Percentiles rank a stretch among this genome's conserved stretches.
Conservation (phyloP, 306 rosid genomes). For the Prunus kanzakura region DNA sequence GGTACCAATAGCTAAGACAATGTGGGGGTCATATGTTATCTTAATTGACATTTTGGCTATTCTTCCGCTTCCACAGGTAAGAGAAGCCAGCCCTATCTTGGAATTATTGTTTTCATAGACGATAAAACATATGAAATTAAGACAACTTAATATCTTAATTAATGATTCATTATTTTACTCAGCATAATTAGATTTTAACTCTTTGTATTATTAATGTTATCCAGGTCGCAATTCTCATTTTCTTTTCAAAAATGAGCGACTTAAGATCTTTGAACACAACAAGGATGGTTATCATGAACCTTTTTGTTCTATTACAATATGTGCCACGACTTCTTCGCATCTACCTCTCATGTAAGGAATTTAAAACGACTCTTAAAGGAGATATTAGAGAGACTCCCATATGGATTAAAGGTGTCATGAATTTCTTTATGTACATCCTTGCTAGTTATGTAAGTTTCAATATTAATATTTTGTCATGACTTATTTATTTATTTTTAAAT, state of each 20-base stretch:
- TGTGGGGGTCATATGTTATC: not conserved
- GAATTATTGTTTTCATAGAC: not conserved
- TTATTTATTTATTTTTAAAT: too few relatives aligned
- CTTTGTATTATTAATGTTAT: not conserved
- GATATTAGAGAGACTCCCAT: not conserved
- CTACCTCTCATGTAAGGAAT: not conserved
- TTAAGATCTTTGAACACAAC: too few relatives aligned
- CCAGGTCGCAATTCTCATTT: constrained; percentile 6
- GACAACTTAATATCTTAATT: too few relatives aligned
- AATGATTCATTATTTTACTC: too few relatives aligned
- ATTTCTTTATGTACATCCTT: not conserved
- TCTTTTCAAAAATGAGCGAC: constrained; percentile 14
- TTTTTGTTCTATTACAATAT: constrained; percentile 19
- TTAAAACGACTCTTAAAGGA: too few relatives aligned
- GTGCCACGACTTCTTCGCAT: constrained; percentile 14
- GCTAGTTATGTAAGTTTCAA: constrained; percentile 17
- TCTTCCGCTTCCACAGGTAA: constrained; percentile 33
- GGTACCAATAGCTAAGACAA: not conserved
- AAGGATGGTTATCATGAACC: not conserved
- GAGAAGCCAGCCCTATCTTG: not conserved
- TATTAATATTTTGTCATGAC: too few relatives aligned
- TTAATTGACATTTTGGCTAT: constrained; percentile 28
- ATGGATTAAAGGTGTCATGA: not conserved
- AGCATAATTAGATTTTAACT: not conserved
- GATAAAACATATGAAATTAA: too few relatives aligned